Evolutionary conservation across 495 filamentous ascomycete species (phyloP).

Genomic region (Rostrohypoxylon terebratum): DNA sequence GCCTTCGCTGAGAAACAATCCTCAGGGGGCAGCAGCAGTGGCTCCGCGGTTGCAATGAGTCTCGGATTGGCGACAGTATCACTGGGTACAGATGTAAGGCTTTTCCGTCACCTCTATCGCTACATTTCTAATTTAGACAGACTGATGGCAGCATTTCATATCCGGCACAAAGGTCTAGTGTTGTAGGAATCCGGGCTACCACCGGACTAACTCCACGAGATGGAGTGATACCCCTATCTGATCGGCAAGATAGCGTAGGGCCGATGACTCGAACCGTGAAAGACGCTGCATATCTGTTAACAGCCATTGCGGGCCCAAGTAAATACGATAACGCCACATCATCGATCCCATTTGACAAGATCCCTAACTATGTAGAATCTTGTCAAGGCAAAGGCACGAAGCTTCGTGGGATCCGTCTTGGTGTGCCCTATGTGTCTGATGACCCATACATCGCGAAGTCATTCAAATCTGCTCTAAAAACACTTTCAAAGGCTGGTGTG

Average conservation of each 20-base stretch:
- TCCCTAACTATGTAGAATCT: conserved; percentile 59
- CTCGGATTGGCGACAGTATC: conserved; percentile 52
- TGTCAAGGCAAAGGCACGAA: conserved; percentile 43
- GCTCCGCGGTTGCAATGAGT: conserved; percentile 50
- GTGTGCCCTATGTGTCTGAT: conserved; percentile 54
- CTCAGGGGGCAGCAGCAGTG: conserved; percentile 53
- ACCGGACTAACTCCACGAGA: conserved; percentile 52
- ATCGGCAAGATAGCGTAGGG: conserved; percentile 55
- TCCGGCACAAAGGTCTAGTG: not conserved
- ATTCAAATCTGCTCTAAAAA: not conserved
- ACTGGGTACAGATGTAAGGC: conserved; percentile 54
- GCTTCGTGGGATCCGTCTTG: conserved; percentile 55
- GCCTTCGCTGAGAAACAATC: conserved; percentile 57
- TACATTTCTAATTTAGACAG: not conserved
- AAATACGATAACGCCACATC: conserved; percentile 59
- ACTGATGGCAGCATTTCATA: not conserved
- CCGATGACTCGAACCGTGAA: conserved; percentile 54
- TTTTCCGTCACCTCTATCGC: not conserved
- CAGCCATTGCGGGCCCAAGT: conserved; percentile 53
- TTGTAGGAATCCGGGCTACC: not conserved
- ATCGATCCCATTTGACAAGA: conserved; percentile 50
- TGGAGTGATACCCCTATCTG: conserved; percentile 53
- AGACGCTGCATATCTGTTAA: conserved; percentile 53
- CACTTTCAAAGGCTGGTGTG: conserved; percentile 50
- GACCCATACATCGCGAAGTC: not conserved